These are phyloP conservation scores for Backusella sp. DNA, from an alignment of 192 early-diverging fungal species.

Conservation along the genomic window DNA sequence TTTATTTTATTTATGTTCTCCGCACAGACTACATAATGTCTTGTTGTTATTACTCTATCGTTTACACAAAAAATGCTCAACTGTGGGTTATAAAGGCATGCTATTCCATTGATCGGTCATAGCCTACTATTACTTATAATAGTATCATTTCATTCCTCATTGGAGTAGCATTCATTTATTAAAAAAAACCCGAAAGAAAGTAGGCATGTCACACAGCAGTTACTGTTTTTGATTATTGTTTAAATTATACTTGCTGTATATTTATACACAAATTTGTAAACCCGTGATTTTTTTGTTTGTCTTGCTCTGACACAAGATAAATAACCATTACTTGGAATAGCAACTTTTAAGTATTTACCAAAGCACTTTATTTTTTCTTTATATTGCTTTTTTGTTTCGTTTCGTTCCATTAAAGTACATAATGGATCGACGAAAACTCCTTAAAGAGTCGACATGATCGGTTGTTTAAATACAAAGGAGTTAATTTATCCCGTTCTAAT, in stretches of 20 bases:
- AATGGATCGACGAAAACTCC: background rate
- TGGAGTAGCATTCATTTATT: background rate
- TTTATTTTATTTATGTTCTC: background rate
- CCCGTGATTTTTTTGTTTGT: background rate
- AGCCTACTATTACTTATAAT: background rate
- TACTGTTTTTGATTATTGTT: background rate
- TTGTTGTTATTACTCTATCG: background rate
- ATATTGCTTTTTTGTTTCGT: background rate
- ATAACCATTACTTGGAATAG: background rate
- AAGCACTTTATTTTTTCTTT: background rate
- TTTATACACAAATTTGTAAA: constrained; percentile 1
- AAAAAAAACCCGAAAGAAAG: background rate
- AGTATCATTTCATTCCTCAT: background rate
- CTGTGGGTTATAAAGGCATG: background rate
- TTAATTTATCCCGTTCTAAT: background rate
- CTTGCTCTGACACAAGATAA: background rate
- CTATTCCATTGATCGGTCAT: background rate
- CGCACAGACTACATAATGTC: background rate
- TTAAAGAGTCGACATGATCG: background rate
- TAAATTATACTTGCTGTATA: constrained; percentile 1
- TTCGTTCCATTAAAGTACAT: background rate
- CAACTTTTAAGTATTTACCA: background rate
- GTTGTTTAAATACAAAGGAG: constrained; percentile 1
- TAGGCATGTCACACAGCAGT: background rate
- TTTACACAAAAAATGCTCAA: background rate